These are phyloP conservation scores for Omphalotus guepiniiformis DNA, from an alignment of 768 basidiomycete species.

Conservation along the genomic window DNA sequence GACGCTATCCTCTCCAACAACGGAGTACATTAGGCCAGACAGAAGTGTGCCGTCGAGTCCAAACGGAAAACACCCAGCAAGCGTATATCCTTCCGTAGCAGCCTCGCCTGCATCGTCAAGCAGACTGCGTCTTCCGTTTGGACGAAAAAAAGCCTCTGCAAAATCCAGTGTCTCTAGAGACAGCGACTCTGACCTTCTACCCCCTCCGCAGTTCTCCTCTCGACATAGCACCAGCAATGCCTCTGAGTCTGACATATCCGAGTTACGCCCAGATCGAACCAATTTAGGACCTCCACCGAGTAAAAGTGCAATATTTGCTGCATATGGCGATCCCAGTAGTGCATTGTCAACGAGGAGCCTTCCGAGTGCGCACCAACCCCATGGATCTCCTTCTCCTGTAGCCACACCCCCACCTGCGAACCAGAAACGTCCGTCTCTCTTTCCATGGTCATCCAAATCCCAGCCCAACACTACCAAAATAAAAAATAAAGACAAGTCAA, in stretches of 20 bases:
- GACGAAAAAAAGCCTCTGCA: conserved; percentile 27
- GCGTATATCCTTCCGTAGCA: conserved; percentile 20
- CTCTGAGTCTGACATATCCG: conserved; percentile 41
- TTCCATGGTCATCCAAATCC: conserved; percentile 29
- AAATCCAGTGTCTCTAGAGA: conserved; percentile 10
- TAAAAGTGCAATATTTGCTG: conserved; percentile 60
- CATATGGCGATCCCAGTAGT: conserved; percentile 47
- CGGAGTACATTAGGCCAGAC: conserved; percentile 26
- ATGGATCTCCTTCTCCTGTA: conserved; percentile 13
- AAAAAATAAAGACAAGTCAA: conserved; percentile 2
- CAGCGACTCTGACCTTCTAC: conserved; percentile 15
- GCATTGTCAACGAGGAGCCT: conserved; percentile 63
- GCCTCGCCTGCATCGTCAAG: conserved; percentile 32
- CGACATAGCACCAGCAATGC: conserved; percentile 33
- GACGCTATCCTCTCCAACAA: conserved; percentile 12
- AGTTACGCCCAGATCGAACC: conserved; percentile 29
- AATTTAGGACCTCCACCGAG: conserved; percentile 51
- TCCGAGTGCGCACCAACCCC: conserved; percentile 34
- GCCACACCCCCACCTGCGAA: conserved; percentile 20
- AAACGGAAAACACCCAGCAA: conserved; percentile 12
- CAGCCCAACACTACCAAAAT: conserved; percentile 4
- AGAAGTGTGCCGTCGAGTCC: conserved; percentile 17
- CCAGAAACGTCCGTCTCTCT: conserved; percentile 30
- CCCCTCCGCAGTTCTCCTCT: conserved; percentile 27
- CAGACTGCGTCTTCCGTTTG: conserved; percentile 42